Base-by-base conservation (phyloP, 1,284 basidiomycete genomes). In the Moesziomyces parantarcticus region DNA sequence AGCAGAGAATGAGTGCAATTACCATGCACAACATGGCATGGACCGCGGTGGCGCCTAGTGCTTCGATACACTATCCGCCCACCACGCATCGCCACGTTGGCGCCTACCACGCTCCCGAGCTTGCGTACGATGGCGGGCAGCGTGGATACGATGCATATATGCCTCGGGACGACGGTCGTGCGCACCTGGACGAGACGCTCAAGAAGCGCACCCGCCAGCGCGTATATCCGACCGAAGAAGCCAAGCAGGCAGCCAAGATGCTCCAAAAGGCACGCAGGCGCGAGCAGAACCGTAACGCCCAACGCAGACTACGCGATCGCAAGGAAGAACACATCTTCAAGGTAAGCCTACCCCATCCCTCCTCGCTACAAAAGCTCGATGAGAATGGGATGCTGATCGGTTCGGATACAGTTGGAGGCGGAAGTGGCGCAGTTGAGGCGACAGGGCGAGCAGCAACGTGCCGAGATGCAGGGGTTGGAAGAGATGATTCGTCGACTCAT, bases 271-370 rank as follows among this genome's bases (percentile, higher is more conserved):
- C 50, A 2, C 58, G 61, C 21, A 29, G 71, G 2, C 40, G 66
- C 3, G 66, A 74, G 18, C 71, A 74, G 48, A 65, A 69, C 29
- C 63, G 69, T 4, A 52, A 66, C 39, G 68, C 68, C 2, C 68
- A 71, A 23, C 40, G 68, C 8, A 32, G 68, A 4, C 21, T 71
- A 14, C 49, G 68, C 6, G 68, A 66, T 36, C 50, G 68, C 3
- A 66, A 71, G 40, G 68, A 66, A 26, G 62, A 71, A 26, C 58
- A 66, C 21, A 56, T 71, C 23, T 71, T 71, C 58, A 65, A 65
- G 47, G 59, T 61, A 26, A 50, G 58, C 18, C n/a, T 9, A n/a
- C 25, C 9, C 23, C n/a, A 32, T 20, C n/a, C 34, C 11, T 16
- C 14, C n/a, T n/a, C n/a, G n/a, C n/a, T n/a, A n/a, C 34, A 34